Evolutionary conservation across 1,139 yeast species (phyloP).

Genomic region (Candida frijolesensis): DNA sequence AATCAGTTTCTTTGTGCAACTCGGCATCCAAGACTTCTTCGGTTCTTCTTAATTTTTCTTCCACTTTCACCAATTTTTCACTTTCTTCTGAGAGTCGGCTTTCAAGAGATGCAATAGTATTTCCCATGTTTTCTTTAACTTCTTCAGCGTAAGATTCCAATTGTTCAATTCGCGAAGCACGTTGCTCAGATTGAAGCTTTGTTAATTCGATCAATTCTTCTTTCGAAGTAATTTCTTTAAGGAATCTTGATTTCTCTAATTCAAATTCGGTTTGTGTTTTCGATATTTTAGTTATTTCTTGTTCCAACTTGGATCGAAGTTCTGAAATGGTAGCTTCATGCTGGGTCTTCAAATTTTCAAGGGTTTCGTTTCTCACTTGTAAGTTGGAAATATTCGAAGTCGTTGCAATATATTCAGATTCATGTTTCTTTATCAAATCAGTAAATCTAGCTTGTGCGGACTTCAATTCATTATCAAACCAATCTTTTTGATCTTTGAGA

Average conservation of each 20-base stretch:
- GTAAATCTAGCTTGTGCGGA: conserved; percentile 39
- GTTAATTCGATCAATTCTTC: conserved; percentile 64
- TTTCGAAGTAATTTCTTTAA: conserved; percentile 65
- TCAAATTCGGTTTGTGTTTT: conserved; percentile 30
- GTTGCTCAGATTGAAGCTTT: conserved; percentile 51
- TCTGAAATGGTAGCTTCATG: conserved; percentile 19
- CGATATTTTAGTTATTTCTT: conserved; percentile 41
- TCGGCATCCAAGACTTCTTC: conserved; percentile 47
- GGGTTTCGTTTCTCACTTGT: conserved; percentile 27
- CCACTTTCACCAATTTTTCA: conserved; percentile 36
- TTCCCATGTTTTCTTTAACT: conserved; percentile 41
- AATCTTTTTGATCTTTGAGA: conserved; percentile 39
- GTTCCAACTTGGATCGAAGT: conserved; percentile 41
- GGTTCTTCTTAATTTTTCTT: conserved; percentile 40
- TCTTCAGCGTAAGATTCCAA: conserved; percentile 50
- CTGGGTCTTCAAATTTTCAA: conserved; percentile 22
- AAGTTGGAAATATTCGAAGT: conserved; percentile 33
- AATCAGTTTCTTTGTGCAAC: conserved; percentile 42
- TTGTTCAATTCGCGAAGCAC: conserved; percentile 46
- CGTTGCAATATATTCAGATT: conserved; percentile 35
- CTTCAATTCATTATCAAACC: conserved; percentile 54
- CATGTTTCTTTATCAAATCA: conserved; percentile 42
- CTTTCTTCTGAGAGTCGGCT: conserved; percentile 26
- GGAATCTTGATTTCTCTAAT: conserved; percentile 51
- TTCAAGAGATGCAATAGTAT: conserved; percentile 26